Evolutionary conservation across 441 rosid genomes (phyloP).

Genomic region (Adansonia gregorii): DNA sequence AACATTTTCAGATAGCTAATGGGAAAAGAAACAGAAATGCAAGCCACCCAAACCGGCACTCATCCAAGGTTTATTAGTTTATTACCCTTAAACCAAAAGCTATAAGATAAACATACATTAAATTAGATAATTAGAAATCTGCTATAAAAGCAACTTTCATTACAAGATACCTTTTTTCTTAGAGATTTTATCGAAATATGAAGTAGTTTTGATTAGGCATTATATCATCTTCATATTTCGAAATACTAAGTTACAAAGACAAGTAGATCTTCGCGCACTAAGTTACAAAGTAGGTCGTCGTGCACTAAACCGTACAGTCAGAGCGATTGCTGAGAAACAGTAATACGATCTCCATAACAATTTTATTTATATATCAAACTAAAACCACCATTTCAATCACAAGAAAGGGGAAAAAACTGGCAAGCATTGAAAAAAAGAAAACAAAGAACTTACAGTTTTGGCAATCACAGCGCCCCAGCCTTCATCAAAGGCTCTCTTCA

Average conservation of each 20-base stretch:
- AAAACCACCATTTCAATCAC: neutral
- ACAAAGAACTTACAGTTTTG: conserved; percentile 67
- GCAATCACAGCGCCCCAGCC: conserved; percentile 99
- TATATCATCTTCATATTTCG: neutral
- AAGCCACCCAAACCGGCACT: neutral
- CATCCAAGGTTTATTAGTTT: neutral
- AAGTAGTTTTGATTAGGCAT: neutral
- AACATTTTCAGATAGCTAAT: neutral
- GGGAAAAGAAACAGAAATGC: neutral
- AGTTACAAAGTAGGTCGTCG: neutral
- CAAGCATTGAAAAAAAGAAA: neutral
- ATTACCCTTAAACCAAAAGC: neutral
- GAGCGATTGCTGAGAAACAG: neutral
- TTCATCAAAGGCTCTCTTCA: conserved; percentile 95
- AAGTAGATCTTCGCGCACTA: neutral
- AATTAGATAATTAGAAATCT: neutral
- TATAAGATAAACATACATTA: neutral
- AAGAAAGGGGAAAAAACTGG: neutral
- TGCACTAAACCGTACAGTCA: neutral
- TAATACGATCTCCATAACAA: conserved; percentile 8
- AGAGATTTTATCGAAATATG: neutral
- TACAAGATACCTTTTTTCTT: neutral
- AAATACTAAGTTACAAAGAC: neutral
- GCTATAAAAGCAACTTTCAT: neutral
- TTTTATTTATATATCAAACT: neutral